Percentiles rank a stretch among this genome's conserved stretches.
Evolutionary conservation across 2,329 filamentous ascomycete species (phyloP).

Genomic region (Lachnum nothofagi): DNA sequence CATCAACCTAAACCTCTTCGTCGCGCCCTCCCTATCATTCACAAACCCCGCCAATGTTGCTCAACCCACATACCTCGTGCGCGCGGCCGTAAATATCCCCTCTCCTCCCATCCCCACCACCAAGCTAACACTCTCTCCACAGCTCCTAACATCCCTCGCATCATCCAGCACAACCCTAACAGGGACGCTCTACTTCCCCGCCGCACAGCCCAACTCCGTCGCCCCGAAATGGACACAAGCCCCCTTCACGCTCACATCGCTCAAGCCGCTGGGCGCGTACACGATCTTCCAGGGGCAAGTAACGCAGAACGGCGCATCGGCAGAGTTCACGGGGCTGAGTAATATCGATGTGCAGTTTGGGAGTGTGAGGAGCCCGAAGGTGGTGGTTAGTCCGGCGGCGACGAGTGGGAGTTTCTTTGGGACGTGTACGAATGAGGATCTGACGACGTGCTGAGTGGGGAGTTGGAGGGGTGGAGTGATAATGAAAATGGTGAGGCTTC

Average conservation of each 20-base stretch:
- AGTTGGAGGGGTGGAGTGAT: background rate
- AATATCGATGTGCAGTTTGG: background rate
- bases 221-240: background rate
- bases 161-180: background rate
- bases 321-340: background rate
- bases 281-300: background rate
- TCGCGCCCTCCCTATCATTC: constrained; percentile 13
- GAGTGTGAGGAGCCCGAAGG: background rate
- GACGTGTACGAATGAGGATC: background rate
- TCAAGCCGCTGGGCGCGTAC: background rate
- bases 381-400: background rate
- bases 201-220: background rate
- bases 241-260: background rate
- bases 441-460: background rate
- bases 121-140: background rate
- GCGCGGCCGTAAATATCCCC: constrained; percentile 11
- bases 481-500: no score
- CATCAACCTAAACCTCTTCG: constrained; percentile 19
- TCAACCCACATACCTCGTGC: constrained; percentile 7
- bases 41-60: background rate
- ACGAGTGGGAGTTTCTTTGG: background rate
- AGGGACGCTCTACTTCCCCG: background rate
- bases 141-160: background rate
- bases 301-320: background rate
- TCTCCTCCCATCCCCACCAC: background rate